Percentiles rank a stretch among this genome's conserved stretches.
These are phyloP conservation scores for Avicennia marina DNA, from an alignment of 257 asterid species.

Conservation along the genomic window DNA sequence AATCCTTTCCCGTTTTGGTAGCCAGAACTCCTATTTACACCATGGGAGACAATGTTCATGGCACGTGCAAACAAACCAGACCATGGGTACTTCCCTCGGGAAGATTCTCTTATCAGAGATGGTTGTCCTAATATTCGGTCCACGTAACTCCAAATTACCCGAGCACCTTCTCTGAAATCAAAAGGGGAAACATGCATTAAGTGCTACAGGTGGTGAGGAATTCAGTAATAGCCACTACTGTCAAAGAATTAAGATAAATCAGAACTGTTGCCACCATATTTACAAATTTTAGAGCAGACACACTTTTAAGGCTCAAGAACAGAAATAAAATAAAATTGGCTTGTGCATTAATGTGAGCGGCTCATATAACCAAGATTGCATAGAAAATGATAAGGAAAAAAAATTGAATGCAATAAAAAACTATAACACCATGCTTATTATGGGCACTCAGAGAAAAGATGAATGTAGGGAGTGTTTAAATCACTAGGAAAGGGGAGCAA, in stretches of 20 bases:
- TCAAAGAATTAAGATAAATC: neutral
- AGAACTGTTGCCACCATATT: neutral
- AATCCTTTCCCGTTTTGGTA: constrained; percentile 51
- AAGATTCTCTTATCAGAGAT: constrained; percentile 91
- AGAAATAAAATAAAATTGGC: too few relatives aligned
- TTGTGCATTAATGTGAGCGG: too few relatives aligned
- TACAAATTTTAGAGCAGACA: neutral
- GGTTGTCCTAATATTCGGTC: constrained; percentile 97
- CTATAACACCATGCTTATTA: too few relatives aligned
- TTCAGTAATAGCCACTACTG: neutral
- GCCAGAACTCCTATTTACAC: constrained; percentile 40
- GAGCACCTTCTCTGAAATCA: constrained; percentile 84
- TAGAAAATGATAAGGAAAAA: too few relatives aligned
- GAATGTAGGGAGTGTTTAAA: too few relatives aligned
- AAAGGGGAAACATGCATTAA: constrained; percentile 14
- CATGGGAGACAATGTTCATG: constrained; percentile 38
- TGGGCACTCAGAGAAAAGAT: too few relatives aligned
- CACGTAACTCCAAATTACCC: constrained; percentile 91
- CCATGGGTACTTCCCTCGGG: constrained; percentile 95
- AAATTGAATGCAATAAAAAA: too few relatives aligned
- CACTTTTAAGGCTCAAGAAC: neutral
- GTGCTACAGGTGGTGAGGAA: constrained; percentile 3
- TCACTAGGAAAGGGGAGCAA: too few relatives aligned
- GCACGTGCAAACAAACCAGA: constrained; percentile 67
- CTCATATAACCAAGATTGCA: too few relatives aligned